Evolutionary conservation across 2,329 filamentous ascomycete genomes (phyloP).

Genomic region (Aspergillaceae sp.): DNA sequence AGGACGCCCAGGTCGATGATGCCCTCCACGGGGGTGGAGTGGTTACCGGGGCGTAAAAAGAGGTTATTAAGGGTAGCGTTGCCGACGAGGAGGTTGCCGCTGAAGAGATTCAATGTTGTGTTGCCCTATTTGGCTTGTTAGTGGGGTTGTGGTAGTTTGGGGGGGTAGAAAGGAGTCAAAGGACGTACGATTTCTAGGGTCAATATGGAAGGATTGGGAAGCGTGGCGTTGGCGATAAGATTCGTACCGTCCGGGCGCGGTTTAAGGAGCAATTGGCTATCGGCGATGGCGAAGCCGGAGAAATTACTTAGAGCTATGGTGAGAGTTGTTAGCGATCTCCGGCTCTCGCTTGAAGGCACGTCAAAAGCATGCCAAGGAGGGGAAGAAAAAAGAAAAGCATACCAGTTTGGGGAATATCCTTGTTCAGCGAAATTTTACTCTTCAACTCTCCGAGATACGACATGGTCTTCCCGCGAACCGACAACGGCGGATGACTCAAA

Average conservation of each 20-base stretch:
- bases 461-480: slow-evolving; percentile 20
- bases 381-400: slow-evolving; percentile 1
- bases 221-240: slow-evolving; percentile 44
- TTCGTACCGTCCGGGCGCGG: slow-evolving; percentile 42
- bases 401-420: slow-evolving; percentile 28
- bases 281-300: slow-evolving; percentile 39
- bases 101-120: slow-evolving; percentile 45
- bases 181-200: slow-evolving; percentile 41
- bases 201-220: slow-evolving; percentile 52
- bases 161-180: not conserved
- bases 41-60: slow-evolving; percentile 46
- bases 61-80: slow-evolving; percentile 43
- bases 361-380: not conserved
- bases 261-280: slow-evolving; percentile 39
- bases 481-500: slow-evolving; percentile 15
- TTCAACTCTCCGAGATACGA: slow-evolving; percentile 25
- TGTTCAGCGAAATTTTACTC: slow-evolving; percentile 27
- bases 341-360: not conserved
- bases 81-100: slow-evolving; percentile 42
- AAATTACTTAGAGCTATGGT: slow-evolving; percentile 46
- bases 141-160: not conserved
- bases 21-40: slow-evolving; percentile 42
- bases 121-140: slow-evolving; percentile 33
- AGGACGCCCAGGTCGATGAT: slow-evolving; percentile 39
- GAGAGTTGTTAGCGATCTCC: too few relatives aligned